Conservation (phyloP, 495 filamentous ascomycete genomes). For the Lepidopterella palustris region DNA sequence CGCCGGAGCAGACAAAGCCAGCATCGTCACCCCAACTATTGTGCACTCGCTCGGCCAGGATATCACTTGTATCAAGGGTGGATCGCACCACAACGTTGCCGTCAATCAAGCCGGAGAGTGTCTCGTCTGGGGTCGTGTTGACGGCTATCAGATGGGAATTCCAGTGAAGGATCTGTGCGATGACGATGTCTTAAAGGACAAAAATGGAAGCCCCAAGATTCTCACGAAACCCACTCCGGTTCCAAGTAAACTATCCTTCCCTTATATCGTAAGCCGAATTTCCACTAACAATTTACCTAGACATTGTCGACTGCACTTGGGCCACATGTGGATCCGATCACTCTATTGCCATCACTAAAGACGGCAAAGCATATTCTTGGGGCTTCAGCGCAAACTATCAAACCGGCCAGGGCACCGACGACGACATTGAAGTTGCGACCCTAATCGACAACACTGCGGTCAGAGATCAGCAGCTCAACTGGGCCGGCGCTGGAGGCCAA, state of each 20-base stretch:
- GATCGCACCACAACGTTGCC: constrained; percentile 61
- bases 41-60: constrained; percentile 54
- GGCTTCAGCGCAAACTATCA: constrained; percentile 63
- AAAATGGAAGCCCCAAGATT: constrained; percentile 49
- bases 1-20: constrained; percentile 59
- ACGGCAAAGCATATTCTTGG: constrained; percentile 62
- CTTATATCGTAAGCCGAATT: background rate
- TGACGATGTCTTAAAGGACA: constrained; percentile 50
- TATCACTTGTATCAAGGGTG: constrained; percentile 54
- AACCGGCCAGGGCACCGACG: constrained; percentile 55
- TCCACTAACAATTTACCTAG: constrained; percentile 12
- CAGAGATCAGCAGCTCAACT: constrained; percentile 50
- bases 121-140: constrained; percentile 63
- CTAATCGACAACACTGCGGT: constrained; percentile 58
- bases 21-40: constrained; percentile 51
- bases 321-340: constrained; percentile 53
- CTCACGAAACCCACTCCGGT: constrained; percentile 48
- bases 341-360: constrained; percentile 51
- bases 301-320: constrained; percentile 40
- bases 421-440: constrained; percentile 53
- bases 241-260: constrained; percentile 30
- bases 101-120: constrained; percentile 55
- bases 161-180: constrained; percentile 42
- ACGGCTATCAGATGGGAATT: constrained; percentile 58
- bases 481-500: constrained; percentile 58